Evolutionary conservation across 2,329 filamentous ascomycete genomes (phyloP).

Genomic region (Fusarium gaditjirri): DNA sequence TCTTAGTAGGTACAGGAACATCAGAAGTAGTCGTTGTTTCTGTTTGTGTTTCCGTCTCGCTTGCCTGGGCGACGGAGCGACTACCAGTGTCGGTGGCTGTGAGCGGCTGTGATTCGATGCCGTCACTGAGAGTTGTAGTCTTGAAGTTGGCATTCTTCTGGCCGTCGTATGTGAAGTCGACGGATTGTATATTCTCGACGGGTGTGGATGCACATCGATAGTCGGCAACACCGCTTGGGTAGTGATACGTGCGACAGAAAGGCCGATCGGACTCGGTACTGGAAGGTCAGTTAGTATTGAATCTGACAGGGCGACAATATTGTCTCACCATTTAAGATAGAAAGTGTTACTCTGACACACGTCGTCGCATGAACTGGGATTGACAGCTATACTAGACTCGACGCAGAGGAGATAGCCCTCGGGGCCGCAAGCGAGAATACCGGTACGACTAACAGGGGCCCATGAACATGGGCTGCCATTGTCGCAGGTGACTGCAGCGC

Average conservation of each 20-base stretch:
- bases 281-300: rapidly evolving
- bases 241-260: not conserved
- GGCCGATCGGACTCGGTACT: not conserved
- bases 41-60: not conserved
- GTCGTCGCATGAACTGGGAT: not conserved
- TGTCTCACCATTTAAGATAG: not conserved
- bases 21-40: not conserved
- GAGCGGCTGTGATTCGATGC: not conserved
- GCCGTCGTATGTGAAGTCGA: not conserved
- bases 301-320: rapidly evolving
- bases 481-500: not conserved
- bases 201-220: not conserved
- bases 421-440: not conserved
- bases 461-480: not conserved
- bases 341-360: not conserved
- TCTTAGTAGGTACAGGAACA: not conserved
- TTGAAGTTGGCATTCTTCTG: not conserved
- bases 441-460: not conserved
- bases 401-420: not conserved
- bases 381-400: not conserved
- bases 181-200: not conserved
- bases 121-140: not conserved
- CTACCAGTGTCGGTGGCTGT: rapidly evolving
- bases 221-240: not conserved
- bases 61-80: rapidly evolving